Evolutionary conservation across 768 basidiomycete genomes (phyloP), one percentile per base, ranked within the genome.

Genomic region (Phanerodontia chrysosporium): DNA sequence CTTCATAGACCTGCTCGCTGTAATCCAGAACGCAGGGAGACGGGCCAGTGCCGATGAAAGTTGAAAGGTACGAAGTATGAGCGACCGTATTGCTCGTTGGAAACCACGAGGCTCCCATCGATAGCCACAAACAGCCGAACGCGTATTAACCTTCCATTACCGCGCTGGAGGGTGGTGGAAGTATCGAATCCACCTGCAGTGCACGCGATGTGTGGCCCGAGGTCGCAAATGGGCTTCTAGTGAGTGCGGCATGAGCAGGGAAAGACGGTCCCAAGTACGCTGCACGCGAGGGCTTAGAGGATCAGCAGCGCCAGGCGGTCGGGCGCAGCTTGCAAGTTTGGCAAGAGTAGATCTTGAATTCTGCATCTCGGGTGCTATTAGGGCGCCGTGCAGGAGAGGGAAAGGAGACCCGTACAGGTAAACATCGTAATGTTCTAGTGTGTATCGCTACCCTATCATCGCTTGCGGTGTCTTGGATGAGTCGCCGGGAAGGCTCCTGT

Each of bases 291-390:
- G 32, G 14, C 35, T 18, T 36, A 10, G 21, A 14, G n/a, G 52
- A 42, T 42, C 52, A 42, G 7, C 52, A n/a, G 52, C 35, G 52
- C 52, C 52, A 53, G 30, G 52, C n/a, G 27, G 35, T 25, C 36
- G 52, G 52, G 52, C 9, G 35, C 9, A 27, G 42, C 32, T 24
- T 53, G 21, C 35, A 32, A 30, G 21, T 39, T 53, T 42, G n/a
- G 3, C 52, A 36, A 12, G 30, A 39, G 52, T 36, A 25, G 30
- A 39, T 53, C 52, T 53, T 25, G 29, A 22, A 32, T 35, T 25
- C 51, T 30, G 13, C 18, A 32, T 35, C 51, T 35, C 51, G 52
- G 52, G 42, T n/a, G 35, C 52, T 53, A 42, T 53, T 13, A 30
- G 8, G 6, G 39, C 4, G 4, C 8, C 8, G 6, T 42, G 10